A percentile compares a stretch with the other conserved stretches of the same genome.
Evolutionary conservation across 106 monocot species (phyloP).

Genomic region (Chionographis japonica): DNA sequence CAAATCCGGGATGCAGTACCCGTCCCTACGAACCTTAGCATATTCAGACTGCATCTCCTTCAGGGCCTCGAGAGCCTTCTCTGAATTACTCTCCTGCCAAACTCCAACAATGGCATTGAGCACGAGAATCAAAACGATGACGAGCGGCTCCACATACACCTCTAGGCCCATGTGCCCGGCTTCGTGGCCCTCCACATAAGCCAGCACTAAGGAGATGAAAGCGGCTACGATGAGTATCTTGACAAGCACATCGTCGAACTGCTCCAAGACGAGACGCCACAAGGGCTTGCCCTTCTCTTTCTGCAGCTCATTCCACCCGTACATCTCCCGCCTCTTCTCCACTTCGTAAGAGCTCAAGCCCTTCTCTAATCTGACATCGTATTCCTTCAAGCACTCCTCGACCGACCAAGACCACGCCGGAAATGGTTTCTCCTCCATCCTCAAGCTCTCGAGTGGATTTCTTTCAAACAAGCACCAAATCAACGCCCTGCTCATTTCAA

Average conservation of each 20-base stretch:
- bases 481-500: not conserved
- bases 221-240: conserved; percentile 61
- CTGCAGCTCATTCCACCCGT: conserved; percentile 59
- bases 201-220: conserved; percentile 47
- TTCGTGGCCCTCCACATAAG: conserved; percentile 38
- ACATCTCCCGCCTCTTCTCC: conserved; percentile 35
- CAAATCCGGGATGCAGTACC: conserved; percentile 29
- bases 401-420: conserved; percentile 49
- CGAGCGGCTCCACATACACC: conserved; percentile 46
- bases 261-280: conserved; percentile 55
- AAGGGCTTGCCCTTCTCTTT: conserved; percentile 58
- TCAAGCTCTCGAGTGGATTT: not conserved
- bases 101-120: conserved; percentile 54
- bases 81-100: conserved; percentile 65
- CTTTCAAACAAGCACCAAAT: conserved; percentile 9
- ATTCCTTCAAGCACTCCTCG: conserved; percentile 62
- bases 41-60: conserved; percentile 54
- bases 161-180: conserved; percentile 21
- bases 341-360: conserved; percentile 44
- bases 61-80: conserved; percentile 52
- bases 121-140: conserved; percentile 43
- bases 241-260: conserved; percentile 64
- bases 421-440: conserved; percentile 57
- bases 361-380: conserved; percentile 47
- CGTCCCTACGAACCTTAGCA: conserved; percentile 48